Base-by-base conservation (phyloP, 768 basidiomycete species). In the Chalciporus chontae region DNA sequence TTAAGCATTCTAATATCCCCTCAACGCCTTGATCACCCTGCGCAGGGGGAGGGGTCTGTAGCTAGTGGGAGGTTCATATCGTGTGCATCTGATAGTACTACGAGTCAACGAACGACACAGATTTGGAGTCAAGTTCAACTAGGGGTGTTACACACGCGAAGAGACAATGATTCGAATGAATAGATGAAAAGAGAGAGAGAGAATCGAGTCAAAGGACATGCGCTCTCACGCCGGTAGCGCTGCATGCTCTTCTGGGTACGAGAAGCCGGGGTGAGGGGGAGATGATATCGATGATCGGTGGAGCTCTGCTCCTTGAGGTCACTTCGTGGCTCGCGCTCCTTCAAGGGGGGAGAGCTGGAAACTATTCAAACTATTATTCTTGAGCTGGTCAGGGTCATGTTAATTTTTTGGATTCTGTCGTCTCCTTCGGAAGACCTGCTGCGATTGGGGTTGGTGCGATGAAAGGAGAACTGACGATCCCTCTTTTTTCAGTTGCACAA, bases 1-100 rank as follows among this genome's bases (percentile, higher is more conserved):
- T 21, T 21, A 4, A 21, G 21, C 68, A 77, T 81, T 80, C 62
- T 52, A 79, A 70, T 79, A 80, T 78, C 76, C 77, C 75, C 74
- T 50, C n/a, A n/a, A n/a, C n/a, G n/a, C n/a, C n/a, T n/a, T n/a
- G n/a, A n/a, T n/a, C n/a, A n/a, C n/a, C n/a, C n/a, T n/a, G n/a
- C n/a, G n/a, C n/a, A n/a, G n/a, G n/a, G n/a, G n/a, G n/a, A n/a
- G n/a, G n/a, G n/a, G n/a, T n/a, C n/a, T 29, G 4, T 13, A 17
- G 45, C 42, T 18, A n/a, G n/a, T n/a, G 15, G 41, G 10, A 9
- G 29, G 13, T 31, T 31, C 29, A 31, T 9, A 26, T 31, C 13
- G 29, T 11, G 13, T 31, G 29, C 9, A 31, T 31, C 8, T 26
- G 8, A 6, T 26, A 8, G 26, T 26, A 26, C 7, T 26, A 26